phyloP scores from a whole-genome alignment of 2,329 filamentous ascomycete species.

The Lasiodiplodia sp. region DNA sequence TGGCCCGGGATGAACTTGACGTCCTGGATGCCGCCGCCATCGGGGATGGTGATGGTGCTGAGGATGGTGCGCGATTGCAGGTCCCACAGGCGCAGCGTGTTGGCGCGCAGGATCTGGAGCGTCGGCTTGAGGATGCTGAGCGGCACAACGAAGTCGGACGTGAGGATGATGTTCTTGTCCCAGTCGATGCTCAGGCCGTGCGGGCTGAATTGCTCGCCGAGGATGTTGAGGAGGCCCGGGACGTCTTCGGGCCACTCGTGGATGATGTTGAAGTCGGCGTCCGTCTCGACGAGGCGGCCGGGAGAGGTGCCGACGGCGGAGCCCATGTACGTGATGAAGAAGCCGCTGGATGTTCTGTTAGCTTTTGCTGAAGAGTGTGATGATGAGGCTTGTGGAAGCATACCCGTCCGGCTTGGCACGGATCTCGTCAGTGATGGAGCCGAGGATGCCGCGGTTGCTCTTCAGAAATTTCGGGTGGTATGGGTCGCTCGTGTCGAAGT shows the following conservation, averaged over 20 bases:
- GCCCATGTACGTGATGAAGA: slow-evolving; percentile 70
- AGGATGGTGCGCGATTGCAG: slow-evolving; percentile 62
- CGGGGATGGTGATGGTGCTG: slow-evolving; percentile 67
- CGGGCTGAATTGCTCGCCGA: slow-evolving; percentile 67
- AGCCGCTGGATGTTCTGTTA: slow-evolving; percentile 49
- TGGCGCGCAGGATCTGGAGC: slow-evolving; percentile 60
- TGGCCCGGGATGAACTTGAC: slow-evolving; percentile 71
- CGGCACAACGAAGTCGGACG: slow-evolving; percentile 69
- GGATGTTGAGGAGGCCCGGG: slow-evolving; percentile 61
- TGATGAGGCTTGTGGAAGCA: no score
- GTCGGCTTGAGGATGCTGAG: slow-evolving; percentile 68
- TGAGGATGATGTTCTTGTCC: slow-evolving; percentile 64
- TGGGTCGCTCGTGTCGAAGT: slow-evolving; percentile 61
- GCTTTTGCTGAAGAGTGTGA: no score
- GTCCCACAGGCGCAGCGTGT: slow-evolving; percentile 68
- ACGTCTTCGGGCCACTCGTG: slow-evolving; percentile 69
- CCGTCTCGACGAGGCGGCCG: slow-evolving; percentile 67
- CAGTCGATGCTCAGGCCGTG: slow-evolving; percentile 67
- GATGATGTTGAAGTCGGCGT: slow-evolving; percentile 66
- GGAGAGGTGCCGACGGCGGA: slow-evolving; percentile 65
- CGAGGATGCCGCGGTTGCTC: slow-evolving; percentile 65
- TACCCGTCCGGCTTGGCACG: slow-evolving; percentile 65
- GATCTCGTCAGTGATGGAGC: slow-evolving; percentile 62
- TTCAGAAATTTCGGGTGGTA: slow-evolving; percentile 67
- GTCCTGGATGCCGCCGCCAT: slow-evolving; percentile 67